Conservation (phyloP, 257 asterid genomes). For the Solanum bukasovii region DNA sequence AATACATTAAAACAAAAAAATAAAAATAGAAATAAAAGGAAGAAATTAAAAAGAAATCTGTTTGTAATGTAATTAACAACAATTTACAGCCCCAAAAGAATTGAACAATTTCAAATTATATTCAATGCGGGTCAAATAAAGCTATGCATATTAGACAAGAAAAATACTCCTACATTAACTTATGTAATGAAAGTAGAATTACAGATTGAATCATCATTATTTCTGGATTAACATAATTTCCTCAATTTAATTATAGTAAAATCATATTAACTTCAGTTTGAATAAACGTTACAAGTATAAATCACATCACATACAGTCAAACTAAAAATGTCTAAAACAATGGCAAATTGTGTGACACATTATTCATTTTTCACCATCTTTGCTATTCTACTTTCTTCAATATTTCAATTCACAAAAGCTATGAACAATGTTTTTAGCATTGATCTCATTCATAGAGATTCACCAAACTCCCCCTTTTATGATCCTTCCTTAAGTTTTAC, state of each 20-base stretch:
- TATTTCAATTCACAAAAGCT: slow-evolving; percentile 14
- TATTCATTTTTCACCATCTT: background rate
- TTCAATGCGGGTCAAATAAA: too few relatives aligned
- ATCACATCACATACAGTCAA: background rate
- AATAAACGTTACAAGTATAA: background rate
- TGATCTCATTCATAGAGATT: slow-evolving; percentile 55
- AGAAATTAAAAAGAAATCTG: too few relatives aligned
- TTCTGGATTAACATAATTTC: background rate
- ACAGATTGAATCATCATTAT: background rate
- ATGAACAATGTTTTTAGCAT: slow-evolving; percentile 26
- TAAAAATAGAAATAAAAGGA: too few relatives aligned
- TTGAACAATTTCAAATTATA: too few relatives aligned
- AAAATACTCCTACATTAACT: background rate
- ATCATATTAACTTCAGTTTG: background rate
- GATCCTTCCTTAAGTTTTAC: slow-evolving; percentile 12
- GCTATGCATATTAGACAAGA: background rate
- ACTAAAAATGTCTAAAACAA: background rate
- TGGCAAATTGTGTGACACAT: background rate
- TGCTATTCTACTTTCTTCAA: slow-evolving; percentile 3
- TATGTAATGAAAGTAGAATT: background rate
- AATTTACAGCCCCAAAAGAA: too few relatives aligned
- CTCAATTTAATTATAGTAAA: background rate
- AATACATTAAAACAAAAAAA: too few relatives aligned
- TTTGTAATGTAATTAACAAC: too few relatives aligned
- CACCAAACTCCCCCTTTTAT: slow-evolving; percentile 28